A percentile compares a stretch with the other conserved stretches of the same genome.
These are phyloP conservation scores for Coemansia pectinata DNA, from an alignment of 192 early-diverging fungal genomes.

Conservation along the genomic window DNA sequence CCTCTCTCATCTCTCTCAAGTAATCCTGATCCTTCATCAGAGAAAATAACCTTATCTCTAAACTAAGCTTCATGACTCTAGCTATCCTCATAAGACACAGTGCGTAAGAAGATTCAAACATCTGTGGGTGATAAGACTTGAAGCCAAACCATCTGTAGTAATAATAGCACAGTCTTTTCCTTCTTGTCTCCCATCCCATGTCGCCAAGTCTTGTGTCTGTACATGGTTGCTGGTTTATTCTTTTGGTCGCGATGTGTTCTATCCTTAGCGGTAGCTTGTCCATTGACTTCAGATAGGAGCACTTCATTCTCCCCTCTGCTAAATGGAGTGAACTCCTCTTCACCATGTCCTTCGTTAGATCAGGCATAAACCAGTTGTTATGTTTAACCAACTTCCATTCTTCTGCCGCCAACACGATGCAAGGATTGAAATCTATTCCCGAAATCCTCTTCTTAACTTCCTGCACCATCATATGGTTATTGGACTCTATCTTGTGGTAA, in stretches of 20 bases:
- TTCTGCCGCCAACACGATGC: not conserved
- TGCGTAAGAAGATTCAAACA: slow-evolving; percentile 9
- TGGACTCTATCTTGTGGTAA: not conserved
- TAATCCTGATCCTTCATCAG: slow-evolving; percentile 7
- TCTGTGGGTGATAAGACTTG: slow-evolving; percentile 16
- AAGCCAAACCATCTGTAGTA: slow-evolving; percentile 12
- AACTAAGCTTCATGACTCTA: slow-evolving; percentile 3
- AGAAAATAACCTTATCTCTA: slow-evolving; percentile 1
- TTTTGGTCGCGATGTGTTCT: not conserved
- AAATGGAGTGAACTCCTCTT: not conserved
- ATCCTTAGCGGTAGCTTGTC: slow-evolving; percentile 3
- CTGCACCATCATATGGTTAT: slow-evolving; percentile 9
- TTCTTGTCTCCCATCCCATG: slow-evolving; percentile 12
- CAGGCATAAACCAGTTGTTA: slow-evolving; percentile 11
- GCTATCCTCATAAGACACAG: slow-evolving; percentile 8
- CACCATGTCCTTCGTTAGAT: not conserved
- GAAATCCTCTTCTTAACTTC: slow-evolving; percentile 13
- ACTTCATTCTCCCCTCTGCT: not conserved
- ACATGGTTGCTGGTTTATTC: not conserved
- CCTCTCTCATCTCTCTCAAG: slow-evolving; percentile 12
- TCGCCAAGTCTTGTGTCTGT: not conserved
- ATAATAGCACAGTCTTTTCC: slow-evolving; percentile 11
- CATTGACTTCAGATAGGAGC: not conserved
- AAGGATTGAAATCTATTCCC: slow-evolving; percentile 3
- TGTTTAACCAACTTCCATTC: not conserved